These are phyloP conservation scores for Penicillium concentricum DNA, from an alignment of 2,329 filamentous ascomycete genomes.

Conservation along the genomic window DNA sequence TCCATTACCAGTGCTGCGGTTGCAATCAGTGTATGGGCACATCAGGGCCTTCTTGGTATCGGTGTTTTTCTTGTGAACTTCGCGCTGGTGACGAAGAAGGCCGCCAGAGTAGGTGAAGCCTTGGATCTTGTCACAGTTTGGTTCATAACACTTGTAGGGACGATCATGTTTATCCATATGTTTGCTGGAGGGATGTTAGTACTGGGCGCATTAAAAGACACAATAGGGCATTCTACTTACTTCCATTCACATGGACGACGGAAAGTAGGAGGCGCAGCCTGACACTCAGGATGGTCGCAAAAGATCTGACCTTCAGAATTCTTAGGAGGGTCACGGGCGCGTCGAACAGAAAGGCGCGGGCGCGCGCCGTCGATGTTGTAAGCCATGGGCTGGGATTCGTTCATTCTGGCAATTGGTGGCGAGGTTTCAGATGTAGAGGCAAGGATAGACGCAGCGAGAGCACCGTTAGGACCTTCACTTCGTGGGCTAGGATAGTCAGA, in stretches of 20 bases:
- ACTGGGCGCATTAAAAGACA: conserved; percentile 19
- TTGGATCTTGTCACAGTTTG: conserved; percentile 85
- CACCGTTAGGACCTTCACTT: conserved; percentile 42
- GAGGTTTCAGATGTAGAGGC: conserved; percentile 37
- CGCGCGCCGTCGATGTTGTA: conserved; percentile 36
- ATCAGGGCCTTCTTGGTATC: conserved; percentile 83
- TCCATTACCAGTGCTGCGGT: conserved; percentile 80
- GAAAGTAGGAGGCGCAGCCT: conserved; percentile 64
- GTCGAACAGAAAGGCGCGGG: conserved; percentile 43
- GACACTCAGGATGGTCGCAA: conserved; percentile 71
- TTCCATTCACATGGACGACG: conserved; percentile 89
- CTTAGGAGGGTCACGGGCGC: conserved; percentile 54
- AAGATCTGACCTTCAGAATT: conserved; percentile 73
- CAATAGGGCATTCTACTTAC: conserved; percentile 54
- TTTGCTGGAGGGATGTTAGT: conserved; percentile 60
- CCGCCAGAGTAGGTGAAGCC: conserved; percentile 96
- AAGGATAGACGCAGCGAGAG: conserved; percentile 33
- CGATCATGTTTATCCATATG: conserved; percentile 98
- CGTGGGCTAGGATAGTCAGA: conserved; percentile 45
- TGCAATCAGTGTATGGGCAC: conserved; percentile 84
- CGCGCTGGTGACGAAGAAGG: conserved; percentile 82
- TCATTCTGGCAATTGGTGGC: conserved; percentile 36
- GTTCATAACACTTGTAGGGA: conserved; percentile 79
- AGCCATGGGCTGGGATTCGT: conserved; percentile 31
- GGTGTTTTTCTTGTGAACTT: conserved; percentile 88